A percentile compares a stretch with the other conserved stretches of the same genome.
phyloP scores from a whole-genome alignment of 345 rosid genomes.

The Leavenworthia alabamica region DNA sequence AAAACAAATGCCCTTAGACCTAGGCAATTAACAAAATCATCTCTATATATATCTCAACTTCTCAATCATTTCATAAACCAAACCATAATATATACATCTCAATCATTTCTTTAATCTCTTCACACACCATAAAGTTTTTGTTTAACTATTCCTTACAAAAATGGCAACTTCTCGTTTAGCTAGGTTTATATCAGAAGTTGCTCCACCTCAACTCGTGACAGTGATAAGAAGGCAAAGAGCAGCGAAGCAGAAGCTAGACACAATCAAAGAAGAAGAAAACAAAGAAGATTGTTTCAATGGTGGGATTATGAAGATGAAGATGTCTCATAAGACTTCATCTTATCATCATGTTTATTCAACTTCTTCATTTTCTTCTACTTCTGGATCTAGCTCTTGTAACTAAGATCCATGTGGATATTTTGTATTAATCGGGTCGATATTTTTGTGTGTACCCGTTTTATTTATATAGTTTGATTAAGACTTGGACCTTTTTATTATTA shows the following conservation, averaged over 20 bases:
- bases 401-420: neutral
- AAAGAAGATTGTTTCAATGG: constrained; percentile 38
- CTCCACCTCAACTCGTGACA: constrained; percentile 68
- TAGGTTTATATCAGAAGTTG: constrained; percentile 68
- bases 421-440: constrained; percentile 19
- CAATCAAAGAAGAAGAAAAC: constrained; percentile 74
- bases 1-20: constrained; percentile 23
- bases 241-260: constrained; percentile 51
- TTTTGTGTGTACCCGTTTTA: constrained; percentile 17
- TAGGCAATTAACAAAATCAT: constrained; percentile 1
- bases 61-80: constrained; percentile 12
- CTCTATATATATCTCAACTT: constrained; percentile 8
- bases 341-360: constrained; percentile 16
- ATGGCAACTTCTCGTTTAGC: constrained; percentile 69
- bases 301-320: constrained; percentile 24
- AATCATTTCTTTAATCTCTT: neutral
- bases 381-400: constrained; percentile 11
- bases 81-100: neutral
- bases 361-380: constrained; percentile 18
- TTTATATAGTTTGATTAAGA: neutral
- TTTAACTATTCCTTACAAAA: neutral
- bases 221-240: constrained; percentile 60
- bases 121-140: neutral
- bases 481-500: constrained; percentile 15
- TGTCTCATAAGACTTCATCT: neutral